Conservation (phyloP, 495 filamentous ascomycete species). For the Penicillium turbatum region DNA sequence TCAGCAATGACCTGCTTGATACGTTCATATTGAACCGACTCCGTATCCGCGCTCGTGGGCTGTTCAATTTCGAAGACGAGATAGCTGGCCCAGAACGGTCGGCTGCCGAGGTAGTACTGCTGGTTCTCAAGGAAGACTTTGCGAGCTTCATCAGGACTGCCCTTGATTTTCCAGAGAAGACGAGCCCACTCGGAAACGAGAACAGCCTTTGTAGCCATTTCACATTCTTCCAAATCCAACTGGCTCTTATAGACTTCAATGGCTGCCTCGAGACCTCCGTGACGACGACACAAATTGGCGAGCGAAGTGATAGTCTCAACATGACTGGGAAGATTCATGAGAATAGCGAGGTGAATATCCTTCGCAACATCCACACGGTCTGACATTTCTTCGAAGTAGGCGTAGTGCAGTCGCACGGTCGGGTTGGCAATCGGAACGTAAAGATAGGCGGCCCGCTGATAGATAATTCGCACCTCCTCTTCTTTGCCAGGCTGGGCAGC, state of each 20-base stretch:
- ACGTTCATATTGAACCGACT: conserved; percentile 61
- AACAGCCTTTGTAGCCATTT: conserved; percentile 78
- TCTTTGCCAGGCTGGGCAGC: conserved; percentile 71
- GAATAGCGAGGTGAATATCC: conserved; percentile 78
- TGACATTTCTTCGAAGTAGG: conserved; percentile 86
- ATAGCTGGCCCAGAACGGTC: conserved; percentile 89
- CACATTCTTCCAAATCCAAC: conserved; percentile 64
- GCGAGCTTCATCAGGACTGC: conserved; percentile 77
- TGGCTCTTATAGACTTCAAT: conserved; percentile 80
- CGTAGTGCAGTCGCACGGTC: conserved; percentile 80
- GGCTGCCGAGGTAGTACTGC: conserved; percentile 80
- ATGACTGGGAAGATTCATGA: conserved; percentile 65
- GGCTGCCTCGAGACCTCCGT: conserved; percentile 79
- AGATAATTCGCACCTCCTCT: conserved; percentile 91
- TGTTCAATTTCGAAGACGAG: conserved; percentile 87
- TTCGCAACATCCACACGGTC: conserved; percentile 71
- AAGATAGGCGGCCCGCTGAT: conserved; percentile 77
- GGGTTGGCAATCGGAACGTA: conserved; percentile 82
- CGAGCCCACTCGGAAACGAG: conserved; percentile 87
- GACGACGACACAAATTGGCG: conserved; percentile 83
- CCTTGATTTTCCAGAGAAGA: conserved; percentile 87
- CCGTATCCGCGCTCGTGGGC: conserved; percentile 63
- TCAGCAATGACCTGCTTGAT: conserved; percentile 80
- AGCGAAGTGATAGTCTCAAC: conserved; percentile 84
- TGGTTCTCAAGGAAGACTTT: conserved; percentile 78